Conservation (phyloP, 2,329 filamentous ascomycete genomes). For the Chrysoporthe austroafricana region DNA sequence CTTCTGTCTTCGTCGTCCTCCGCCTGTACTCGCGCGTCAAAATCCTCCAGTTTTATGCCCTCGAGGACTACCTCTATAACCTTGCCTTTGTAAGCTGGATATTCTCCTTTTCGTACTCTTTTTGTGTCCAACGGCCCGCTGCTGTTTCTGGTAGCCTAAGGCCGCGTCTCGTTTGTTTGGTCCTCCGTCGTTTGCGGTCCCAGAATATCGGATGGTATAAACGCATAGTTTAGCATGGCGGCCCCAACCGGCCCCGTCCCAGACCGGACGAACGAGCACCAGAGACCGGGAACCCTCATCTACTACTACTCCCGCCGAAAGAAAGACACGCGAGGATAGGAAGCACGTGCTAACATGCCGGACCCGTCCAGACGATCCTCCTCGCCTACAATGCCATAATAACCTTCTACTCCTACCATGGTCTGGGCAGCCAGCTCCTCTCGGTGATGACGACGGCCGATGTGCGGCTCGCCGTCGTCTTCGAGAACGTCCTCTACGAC, state of each 20-base stretch:
- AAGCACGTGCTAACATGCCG: neutral
- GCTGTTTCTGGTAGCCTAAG: no score
- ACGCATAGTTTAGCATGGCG: neutral
- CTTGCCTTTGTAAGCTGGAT: constrained; percentile 23
- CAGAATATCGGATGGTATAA: no score
- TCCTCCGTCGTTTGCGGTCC: no score
- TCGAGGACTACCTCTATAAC: constrained; percentile 28
- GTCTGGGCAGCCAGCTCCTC: constrained; percentile 27
- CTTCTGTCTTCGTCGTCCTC: constrained; percentile 26
- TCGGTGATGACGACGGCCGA: constrained; percentile 22
- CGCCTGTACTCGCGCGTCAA: constrained; percentile 26
- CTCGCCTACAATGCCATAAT: constrained; percentile 29
- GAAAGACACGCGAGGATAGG: neutral
- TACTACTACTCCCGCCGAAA: neutral
- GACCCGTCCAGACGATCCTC: constrained; percentile 19
- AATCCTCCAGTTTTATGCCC: constrained; percentile 29
- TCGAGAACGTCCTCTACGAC: constrained; percentile 28
- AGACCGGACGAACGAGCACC: neutral
- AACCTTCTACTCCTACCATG: constrained; percentile 28
- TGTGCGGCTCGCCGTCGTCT: constrained; percentile 20
- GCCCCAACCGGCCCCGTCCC: neutral
- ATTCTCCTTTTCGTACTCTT: neutral
- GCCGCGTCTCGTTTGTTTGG: no score
- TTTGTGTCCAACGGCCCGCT: no score
- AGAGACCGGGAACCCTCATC: neutral